A percentile compares a stretch with the other conserved stretches of the same genome.
Evolutionary conservation across 768 basidiomycete species (phyloP).

Genomic region (Psilocybe azurescens): DNA sequence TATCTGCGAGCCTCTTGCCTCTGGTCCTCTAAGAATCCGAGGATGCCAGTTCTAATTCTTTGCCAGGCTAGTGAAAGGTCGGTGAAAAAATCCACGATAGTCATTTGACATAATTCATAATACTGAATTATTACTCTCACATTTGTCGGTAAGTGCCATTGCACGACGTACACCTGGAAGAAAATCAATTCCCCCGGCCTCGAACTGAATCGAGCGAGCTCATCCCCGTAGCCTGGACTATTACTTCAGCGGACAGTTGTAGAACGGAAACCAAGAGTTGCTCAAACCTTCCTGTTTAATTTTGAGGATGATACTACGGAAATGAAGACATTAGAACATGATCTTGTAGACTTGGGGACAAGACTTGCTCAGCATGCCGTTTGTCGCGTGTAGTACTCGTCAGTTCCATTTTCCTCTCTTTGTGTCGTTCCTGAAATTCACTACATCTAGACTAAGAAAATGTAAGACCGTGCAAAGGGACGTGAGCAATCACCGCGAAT

Average conservation of each 20-base stretch:
- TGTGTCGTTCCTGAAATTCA: no score
- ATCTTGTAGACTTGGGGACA: no score
- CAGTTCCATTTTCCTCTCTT: no score
- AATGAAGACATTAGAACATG: not conserved
- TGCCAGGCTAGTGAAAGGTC: slow-evolving; percentile 27
- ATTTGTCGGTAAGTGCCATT: slow-evolving; percentile 28
- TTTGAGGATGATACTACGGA: slow-evolving; percentile 1
- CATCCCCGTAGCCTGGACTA: no score
- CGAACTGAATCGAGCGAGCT: no score
- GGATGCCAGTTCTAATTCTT: slow-evolving; percentile 24
- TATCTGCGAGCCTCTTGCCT: slow-evolving; percentile 7
- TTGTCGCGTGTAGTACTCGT: no score
- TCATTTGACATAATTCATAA: not conserved
- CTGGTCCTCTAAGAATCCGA: slow-evolving; percentile 21
- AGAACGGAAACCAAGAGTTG: not conserved
- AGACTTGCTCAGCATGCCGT: no score
- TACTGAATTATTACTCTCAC: slow-evolving; percentile 10
- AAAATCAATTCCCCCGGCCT: no score
- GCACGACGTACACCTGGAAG: slow-evolving; percentile 25
- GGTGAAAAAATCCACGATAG: not conserved
- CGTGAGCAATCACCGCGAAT: no score
- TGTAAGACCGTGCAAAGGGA: no score
- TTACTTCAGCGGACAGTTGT: no score
- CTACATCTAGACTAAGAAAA: no score
- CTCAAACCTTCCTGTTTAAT: slow-evolving; percentile 4